A percentile compares a stretch with the other conserved stretches of the same genome.
Evolutionary conservation across 2,329 filamentous ascomycete genomes (phyloP).

Genomic region (Arthrobotrys iridis): DNA sequence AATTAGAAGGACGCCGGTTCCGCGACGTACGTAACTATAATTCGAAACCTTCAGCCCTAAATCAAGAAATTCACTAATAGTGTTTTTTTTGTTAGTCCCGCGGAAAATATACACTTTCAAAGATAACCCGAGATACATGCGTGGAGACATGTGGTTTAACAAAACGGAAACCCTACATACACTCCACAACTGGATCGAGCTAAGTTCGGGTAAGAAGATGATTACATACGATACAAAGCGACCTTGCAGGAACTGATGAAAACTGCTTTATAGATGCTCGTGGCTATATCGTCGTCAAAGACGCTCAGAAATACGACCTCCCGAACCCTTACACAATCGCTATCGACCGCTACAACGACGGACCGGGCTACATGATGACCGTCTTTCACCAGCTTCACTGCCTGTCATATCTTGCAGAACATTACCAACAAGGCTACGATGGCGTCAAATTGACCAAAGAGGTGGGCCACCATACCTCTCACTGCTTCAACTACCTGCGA

Average conservation of each 20-base stretch:
- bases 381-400: constrained; percentile 63
- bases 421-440: constrained; percentile 61
- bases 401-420: constrained; percentile 61
- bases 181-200: constrained; percentile 61
- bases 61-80: constrained; percentile 15
- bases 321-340: constrained; percentile 60
- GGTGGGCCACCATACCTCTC: constrained; percentile 61
- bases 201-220: constrained; percentile 59
- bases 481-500: constrained; percentile 63
- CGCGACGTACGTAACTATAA: constrained; percentile 58
- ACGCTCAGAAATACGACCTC: constrained; percentile 58
- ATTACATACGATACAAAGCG: background rate
- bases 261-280: constrained; percentile 56
- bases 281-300: constrained; percentile 60
- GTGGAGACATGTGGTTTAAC: constrained; percentile 61
- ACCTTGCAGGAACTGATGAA: background rate
- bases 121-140: constrained; percentile 59
- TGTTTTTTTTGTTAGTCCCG: constrained; percentile 58
- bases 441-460: constrained; percentile 60
- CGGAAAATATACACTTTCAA: constrained; percentile 61
- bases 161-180: constrained; percentile 60
- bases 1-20: constrained; percentile 58
- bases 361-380: constrained; percentile 62
- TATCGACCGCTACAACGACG: constrained; percentile 59
- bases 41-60: background rate